Base-by-base conservation (phyloP, 176 grass and related monocot genomes). In the Chloris gayana region DNA sequence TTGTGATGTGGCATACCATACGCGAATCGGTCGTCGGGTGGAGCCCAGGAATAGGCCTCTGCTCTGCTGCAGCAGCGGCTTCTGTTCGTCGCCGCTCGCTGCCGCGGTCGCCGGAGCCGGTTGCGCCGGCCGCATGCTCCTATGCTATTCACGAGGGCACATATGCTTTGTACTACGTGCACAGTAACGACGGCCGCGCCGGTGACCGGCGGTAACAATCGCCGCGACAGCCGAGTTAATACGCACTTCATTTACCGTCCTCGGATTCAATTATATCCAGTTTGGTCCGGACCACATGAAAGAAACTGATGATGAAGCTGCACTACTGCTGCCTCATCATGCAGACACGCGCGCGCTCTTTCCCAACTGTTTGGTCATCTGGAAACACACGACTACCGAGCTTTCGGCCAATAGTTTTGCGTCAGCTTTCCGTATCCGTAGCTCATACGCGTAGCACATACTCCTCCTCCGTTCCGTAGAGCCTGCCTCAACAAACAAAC, bases 1-100 rank as follows among this genome's bases (percentile, higher is more conserved):
- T 85, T 82, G 2, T 24, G 71, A 64, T 30, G 87, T 42, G 74
- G 19, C 13, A 26, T 49, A n/a, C n/a, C n/a, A n/a, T n/a, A 13
- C 71, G 64, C 54, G 82, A 54, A 70, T 27, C 27, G 77, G n/a
- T 85, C 82, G 87, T 77, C 77, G 72, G 73, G 13, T 30, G 77
- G 82, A 67, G 15, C 7, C 58, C 39, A 11, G 12, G 65, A 31
- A 13, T 31, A 22, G 73, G 73, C 33, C 50, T 1, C 7, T 6
- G 7, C 35, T 37, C 35, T 37, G 35, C 35, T 37, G 35, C 35
- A 37, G 35, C 9, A 12, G n/a, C 56, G 41, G 41, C 22, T n/a
- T 77, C 75, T 65, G 75, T 72, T 72, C 18, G 26, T 31, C 26
- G n/a, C 64, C 6, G 27, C n/a, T n/a, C n/a, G n/a, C 13, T 5